Evolutionary conservation across 2,329 filamentous ascomycete species (phyloP), one percentile per base, ranked within the genome.

Genomic region (Talaromyces sp.): DNA sequence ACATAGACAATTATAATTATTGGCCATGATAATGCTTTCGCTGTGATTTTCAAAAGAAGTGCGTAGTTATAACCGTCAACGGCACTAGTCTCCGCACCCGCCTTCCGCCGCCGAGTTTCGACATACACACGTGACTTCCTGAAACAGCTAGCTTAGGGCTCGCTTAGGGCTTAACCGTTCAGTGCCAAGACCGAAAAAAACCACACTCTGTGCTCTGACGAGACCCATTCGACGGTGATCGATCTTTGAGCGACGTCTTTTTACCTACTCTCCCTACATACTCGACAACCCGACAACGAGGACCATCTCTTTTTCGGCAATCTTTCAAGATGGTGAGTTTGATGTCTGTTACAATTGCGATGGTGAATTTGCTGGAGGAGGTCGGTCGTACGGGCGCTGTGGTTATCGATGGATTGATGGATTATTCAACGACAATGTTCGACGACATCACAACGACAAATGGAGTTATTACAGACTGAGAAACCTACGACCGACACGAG

Each of bases 271-370:
- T 24, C 50, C 33, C 61, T 62, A 43, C 45, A 62, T 49, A 63
- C 45, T 56, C 60, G 60, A 63, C 56, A 59, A 59, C 57, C 47
- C 62, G 75, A 75, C 77, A 75, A 72, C 73, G 71, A 78, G 75
- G 76, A 77, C 77, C 76, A 77, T 77, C 76, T 70, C 69, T 73
- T 70, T 70, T 73, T 72, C 77, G 77, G 76, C 78, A 66, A 66
- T 64, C 60, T 60, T 65, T 66, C 78, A 80, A 80, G 78, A 80
- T 80, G 78, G 78, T 80, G 78, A 79, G 78, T 79, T 63, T 52
- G 16, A 9, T 47, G 9, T 22, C 27, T 52, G 24, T 33, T 50
- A 7, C 16, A 6, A 3, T 50, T 52, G 59, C 59, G 47, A 39
- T 14, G 11, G 41, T 24, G 31, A 45, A 11, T 27, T 19, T 59